Conservation (phyloP, 805 yeast genomes). For the Saccharomycopsis javanensis region DNA sequence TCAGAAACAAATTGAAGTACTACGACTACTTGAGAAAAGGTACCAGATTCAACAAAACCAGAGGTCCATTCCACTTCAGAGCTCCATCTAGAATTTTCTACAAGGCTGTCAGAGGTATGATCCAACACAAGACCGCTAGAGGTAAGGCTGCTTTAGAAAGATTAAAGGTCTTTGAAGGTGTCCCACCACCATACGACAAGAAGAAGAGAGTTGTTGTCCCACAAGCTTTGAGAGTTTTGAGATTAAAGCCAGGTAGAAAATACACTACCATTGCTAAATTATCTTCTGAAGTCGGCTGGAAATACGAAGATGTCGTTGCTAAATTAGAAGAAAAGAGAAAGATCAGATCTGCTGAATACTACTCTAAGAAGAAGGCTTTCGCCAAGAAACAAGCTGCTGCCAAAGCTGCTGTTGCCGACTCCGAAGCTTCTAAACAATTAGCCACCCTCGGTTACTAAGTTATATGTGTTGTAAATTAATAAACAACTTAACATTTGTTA, state of each 20-base stretch:
- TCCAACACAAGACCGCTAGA: conserved; percentile 99
- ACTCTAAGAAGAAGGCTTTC: conserved; percentile 96
- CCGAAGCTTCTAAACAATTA: conserved; percentile 87
- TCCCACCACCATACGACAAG: conserved; percentile 99
- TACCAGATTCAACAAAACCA: conserved; percentile 95
- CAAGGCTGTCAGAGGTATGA: conserved; percentile 99
- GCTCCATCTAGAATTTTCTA: conserved; percentile 99
- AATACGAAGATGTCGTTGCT: conserved; percentile 96
- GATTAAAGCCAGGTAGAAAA: conserved; percentile 99
- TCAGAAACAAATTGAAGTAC: conserved; percentile 99
- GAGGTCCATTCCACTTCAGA: conserved; percentile 99
- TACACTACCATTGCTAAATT: conserved; percentile 97
- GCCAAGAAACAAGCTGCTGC: conserved; percentile 87
- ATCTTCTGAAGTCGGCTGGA: conserved; percentile 98
- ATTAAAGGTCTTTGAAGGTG: conserved; percentile 99
- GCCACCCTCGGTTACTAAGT: conserved; percentile 95
- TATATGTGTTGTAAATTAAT: conserved; percentile 2
- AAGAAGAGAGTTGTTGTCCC: conserved; percentile 99
- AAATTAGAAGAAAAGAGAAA: conserved; percentile 98
- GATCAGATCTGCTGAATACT: conserved; percentile 97
- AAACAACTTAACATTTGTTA: conserved; percentile 1
- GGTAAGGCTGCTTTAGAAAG: conserved; percentile 99
- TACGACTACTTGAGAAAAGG: conserved; percentile 99
- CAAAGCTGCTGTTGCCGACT: conserved; percentile 74
- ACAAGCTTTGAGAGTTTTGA: conserved; percentile 97